These are phyloP conservation scores for Candolleomyces aberdarensis DNA, from an alignment of 768 basidiomycete species.

Conservation along the genomic window DNA sequence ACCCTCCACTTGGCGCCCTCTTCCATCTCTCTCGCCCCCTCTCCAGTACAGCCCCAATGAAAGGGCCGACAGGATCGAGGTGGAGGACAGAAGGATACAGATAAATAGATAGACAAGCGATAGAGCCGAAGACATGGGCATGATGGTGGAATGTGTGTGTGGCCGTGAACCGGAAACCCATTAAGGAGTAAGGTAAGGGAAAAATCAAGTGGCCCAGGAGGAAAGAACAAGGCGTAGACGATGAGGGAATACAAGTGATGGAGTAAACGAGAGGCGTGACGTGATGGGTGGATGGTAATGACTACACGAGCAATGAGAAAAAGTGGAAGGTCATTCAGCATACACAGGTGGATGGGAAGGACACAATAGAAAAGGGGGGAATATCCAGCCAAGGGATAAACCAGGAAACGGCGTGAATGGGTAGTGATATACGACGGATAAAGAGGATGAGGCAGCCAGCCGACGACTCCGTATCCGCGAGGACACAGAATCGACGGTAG, in stretches of 20 bases:
- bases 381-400: slow-evolving; percentile 8
- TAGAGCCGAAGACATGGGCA: slow-evolving; percentile 2
- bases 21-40: slow-evolving; percentile 63
- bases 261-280: neutral
- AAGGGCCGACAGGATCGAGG: slow-evolving; percentile 30
- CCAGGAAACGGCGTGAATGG: slow-evolving; percentile 14
- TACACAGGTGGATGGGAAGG: slow-evolving; percentile 7
- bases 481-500: slow-evolving; percentile 18
- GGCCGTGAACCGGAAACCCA: slow-evolving; percentile 12
- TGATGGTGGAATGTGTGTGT: slow-evolving; percentile 15
- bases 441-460: slow-evolving; percentile 12
- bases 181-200: slow-evolving; percentile 15
- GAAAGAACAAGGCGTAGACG: slow-evolving; percentile 6
- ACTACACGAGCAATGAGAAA: slow-evolving; percentile 14
- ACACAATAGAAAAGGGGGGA: slow-evolving; percentile 10
- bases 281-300: slow-evolving; percentile 5
- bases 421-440: slow-evolving; percentile 11
- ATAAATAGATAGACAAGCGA: slow-evolving; percentile 4
- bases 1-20: slow-evolving; percentile 55
- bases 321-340: slow-evolving; percentile 5
- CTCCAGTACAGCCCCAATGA: slow-evolving; percentile 18
- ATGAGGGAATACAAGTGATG: slow-evolving; percentile 10
- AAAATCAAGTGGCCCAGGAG: slow-evolving; percentile 15
- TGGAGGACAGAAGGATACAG: slow-evolving; percentile 69
- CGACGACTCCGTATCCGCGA: neutral